A percentile compares a stretch with the other conserved stretches of the same genome.
Evolutionary conservation across 257 asterid species (phyloP).

Genomic region (Solanum chilense): DNA sequence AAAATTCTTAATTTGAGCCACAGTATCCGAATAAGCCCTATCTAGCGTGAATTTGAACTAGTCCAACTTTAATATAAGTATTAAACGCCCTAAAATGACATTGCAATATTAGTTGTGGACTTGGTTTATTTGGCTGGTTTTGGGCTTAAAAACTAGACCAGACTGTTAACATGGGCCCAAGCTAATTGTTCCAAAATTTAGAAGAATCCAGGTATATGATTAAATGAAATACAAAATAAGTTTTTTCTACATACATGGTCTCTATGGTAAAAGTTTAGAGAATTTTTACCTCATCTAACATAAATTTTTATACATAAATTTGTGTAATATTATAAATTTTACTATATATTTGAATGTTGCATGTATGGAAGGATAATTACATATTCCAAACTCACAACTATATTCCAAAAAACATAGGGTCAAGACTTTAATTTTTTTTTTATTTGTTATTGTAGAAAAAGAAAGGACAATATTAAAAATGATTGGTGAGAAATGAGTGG

Average conservation of each 20-base stretch:
- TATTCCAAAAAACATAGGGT: neutral
- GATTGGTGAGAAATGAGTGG: too few species aligned
- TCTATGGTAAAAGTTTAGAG: neutral
- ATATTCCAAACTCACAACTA: neutral
- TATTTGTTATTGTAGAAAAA: neutral
- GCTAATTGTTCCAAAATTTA: neutral
- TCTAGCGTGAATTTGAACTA: rapidly evolving
- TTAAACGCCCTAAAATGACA: neutral
- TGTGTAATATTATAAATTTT: too few species aligned
- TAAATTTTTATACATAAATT: neutral
- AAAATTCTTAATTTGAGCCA: too few species aligned
- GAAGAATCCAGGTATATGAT: neutral
- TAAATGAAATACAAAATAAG: neutral
- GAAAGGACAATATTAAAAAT: neutral
- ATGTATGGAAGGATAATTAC: neutral
- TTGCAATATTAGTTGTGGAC: neutral
- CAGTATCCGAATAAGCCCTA: rapidly evolving
- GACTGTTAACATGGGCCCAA: neutral
- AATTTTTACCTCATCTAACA: neutral
- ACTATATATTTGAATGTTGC: too few species aligned
- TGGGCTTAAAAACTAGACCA: neutral
- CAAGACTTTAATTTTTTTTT: neutral
- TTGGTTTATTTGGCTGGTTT: neutral
- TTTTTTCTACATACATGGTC: too few species aligned
- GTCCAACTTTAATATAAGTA: neutral